These are phyloP conservation scores for baker's yeast (Saccharomyces cerevisiae) DNA, from an alignment of 805 yeast genomes.

Conservation along the genomic window DNA sequence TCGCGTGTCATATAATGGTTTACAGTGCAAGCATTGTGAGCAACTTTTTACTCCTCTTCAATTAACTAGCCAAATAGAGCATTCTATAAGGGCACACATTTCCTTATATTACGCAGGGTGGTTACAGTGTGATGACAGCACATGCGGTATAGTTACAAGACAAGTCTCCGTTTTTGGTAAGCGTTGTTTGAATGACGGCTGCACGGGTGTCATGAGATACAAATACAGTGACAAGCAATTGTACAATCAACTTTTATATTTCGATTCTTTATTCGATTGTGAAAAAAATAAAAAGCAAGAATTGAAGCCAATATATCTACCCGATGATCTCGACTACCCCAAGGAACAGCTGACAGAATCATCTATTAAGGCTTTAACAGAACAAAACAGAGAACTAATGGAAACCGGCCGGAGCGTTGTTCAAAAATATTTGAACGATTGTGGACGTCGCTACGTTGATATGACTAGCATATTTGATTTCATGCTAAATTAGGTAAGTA, in stretches of 20 bases:
- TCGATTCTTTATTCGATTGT: conserved; percentile 70
- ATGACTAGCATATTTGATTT: conserved; percentile 72
- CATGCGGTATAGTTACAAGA: conserved; percentile 73
- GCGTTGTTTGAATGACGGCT: conserved; percentile 54
- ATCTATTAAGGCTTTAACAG: conserved; percentile 64
- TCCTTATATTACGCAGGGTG: conserved; percentile 79
- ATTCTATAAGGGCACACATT: conserved; percentile 59
- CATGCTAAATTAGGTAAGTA: conserved; percentile 26
- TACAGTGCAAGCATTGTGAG: conserved; percentile 60
- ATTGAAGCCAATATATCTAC: conserved; percentile 46
- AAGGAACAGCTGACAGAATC: conserved; percentile 33
- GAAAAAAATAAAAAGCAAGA: conserved; percentile 58
- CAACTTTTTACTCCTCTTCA: conserved; percentile 42
- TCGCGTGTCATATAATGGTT: conserved; percentile 56
- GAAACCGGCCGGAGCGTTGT: conserved; percentile 48
- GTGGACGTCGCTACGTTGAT: conserved; percentile 85
- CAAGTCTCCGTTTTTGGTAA: conserved; percentile 86
- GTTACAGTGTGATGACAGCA: conserved; percentile 74
- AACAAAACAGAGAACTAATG: conserved; percentile 65
- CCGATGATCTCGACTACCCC: conserved; percentile 31
- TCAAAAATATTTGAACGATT: conserved; percentile 62
- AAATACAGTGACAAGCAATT: conserved; percentile 69
- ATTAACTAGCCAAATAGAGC: conserved; percentile 66
- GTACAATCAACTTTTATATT: conserved; percentile 78
- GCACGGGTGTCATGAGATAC: conserved; percentile 75